Evolutionary conservation across 1,284 basidiomycete species (phyloP).

Genomic region (Fistulinella cinereoalba): DNA sequence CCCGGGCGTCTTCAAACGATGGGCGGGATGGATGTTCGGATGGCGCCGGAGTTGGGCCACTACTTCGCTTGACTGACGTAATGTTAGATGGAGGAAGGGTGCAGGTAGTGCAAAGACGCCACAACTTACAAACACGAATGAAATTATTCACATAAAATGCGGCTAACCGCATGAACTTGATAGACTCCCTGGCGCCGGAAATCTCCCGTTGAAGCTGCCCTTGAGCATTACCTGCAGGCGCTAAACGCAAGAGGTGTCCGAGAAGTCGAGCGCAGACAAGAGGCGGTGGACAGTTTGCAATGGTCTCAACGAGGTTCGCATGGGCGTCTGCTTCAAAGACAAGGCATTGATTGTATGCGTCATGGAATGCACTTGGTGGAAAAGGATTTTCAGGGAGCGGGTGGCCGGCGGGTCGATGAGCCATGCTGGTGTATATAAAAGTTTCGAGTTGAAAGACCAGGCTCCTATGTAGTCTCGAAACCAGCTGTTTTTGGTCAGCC

Average conservation of each 20-base stretch:
- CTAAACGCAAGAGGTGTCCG: conserved; percentile 1
- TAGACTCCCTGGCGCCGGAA: accelerated
- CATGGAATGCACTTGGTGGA: background rate
- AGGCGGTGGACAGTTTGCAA: background rate
- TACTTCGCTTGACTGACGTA: background rate
- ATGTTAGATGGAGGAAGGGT: background rate
- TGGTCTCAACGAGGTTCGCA: background rate
- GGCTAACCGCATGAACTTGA: background rate
- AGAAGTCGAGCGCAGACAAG: conserved; percentile 3
- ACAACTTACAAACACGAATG: background rate
- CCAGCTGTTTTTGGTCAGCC: too few species aligned
- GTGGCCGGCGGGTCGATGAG: too few species aligned
- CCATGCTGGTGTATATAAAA: too few species aligned
- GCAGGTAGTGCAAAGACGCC: background rate
- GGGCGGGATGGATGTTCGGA: background rate
- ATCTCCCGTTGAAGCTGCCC: conserved; percentile 8
- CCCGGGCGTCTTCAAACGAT: conserved; percentile 3
- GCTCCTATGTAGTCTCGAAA: too few species aligned
- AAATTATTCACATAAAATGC: background rate
- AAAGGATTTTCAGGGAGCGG: background rate
- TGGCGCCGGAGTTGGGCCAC: background rate
- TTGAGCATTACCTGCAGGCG: background rate
- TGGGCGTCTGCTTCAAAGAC: background rate
- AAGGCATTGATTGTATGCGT: background rate
- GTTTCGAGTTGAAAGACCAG: too few species aligned